Base-by-base conservation (phyloP, 805 yeast species). In the Saccharomycodes ludwigii region DNA sequence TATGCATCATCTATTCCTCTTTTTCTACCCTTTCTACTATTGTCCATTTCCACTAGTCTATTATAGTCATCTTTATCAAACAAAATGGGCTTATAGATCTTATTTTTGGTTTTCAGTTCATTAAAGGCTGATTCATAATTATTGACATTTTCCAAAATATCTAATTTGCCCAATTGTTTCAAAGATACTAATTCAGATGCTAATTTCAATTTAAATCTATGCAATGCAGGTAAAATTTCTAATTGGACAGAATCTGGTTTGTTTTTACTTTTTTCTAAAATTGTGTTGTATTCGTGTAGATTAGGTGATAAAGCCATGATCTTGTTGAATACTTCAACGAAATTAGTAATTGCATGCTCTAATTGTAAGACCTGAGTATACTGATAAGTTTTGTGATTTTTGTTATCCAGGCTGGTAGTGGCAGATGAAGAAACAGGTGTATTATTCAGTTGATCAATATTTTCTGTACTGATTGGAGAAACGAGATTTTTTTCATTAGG, bases 161-260 rank as follows among this genome's bases (percentile, higher is more conserved):
- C 50, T n/a, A 76, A 50, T 25, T 67, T 53, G 0, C 71, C 69
- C 4, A 61, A 38, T 18, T 63, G 54, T 40, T 77, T 61, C 24
- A 73, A 51, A 1, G 75, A 54, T 46, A 75, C 75, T 37, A 83
- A 50, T 37, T 63, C 62, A 1, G 81, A 60, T 1, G 83, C 83
- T 16, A 82, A 49, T 32, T 65, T 65, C 15, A 82, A 45, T 33
- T 76, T 67, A 26, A 68, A 65, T 35, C 74, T 63, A 7, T 67
- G 50, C 27, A 78, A 47, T 4, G 76, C 66, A 6, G 71, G 59
- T 11, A 66, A 43, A 6, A 73, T 55, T 24, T 69, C 67, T 3
- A 60, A 55, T 25, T 56, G 45, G 8, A 48, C 37, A 6, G 42
- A 39, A 14, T 63, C 52, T 7, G 31, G 30, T 6, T 21, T 25